Evolutionary conservation across 306 rosid species (phyloP).

Genomic region (Datisca glomerata): DNA sequence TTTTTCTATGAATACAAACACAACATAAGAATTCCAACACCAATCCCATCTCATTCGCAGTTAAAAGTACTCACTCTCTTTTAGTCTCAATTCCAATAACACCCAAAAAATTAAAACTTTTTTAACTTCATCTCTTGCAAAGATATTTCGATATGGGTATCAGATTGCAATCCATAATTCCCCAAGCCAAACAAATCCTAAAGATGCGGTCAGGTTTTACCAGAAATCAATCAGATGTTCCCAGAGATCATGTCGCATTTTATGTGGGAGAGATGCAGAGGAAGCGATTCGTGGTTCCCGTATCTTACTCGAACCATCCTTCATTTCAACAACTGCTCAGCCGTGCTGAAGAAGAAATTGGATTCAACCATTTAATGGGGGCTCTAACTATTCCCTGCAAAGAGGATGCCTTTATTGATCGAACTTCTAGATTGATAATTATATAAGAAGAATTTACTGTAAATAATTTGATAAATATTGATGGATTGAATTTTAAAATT

Average conservation of each 20-base stretch:
- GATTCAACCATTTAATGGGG: slow-evolving; percentile 33
- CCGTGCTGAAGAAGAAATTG: too few species aligned
- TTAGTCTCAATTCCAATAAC: not conserved
- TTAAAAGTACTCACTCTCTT: too few species aligned
- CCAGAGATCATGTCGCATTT: slow-evolving; percentile 33
- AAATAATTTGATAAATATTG: too few species aligned
- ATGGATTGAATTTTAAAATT: too few species aligned
- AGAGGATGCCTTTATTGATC: slow-evolving; percentile 22
- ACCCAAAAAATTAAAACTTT: not conserved
- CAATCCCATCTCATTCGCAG: too few species aligned
- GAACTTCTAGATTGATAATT: slow-evolving; percentile 18
- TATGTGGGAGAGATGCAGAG: slow-evolving; percentile 36
- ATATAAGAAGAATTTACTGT: too few species aligned
- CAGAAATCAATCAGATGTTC: slow-evolving; percentile 13
- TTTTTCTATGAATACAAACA: too few species aligned
- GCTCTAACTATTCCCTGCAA: slow-evolving; percentile 39
- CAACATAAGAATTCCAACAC: too few species aligned
- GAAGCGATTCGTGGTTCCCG: slow-evolving; percentile 29
- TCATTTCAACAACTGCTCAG: slow-evolving; percentile 24
- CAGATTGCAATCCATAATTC: not conserved
- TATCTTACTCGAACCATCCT: slow-evolving; percentile 26
- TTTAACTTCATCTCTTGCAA: not conserved
- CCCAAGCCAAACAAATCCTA: slow-evolving; percentile 7
- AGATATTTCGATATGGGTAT: not conserved
- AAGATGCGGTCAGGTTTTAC: not conserved